Percentiles rank a stretch among this genome's conserved stretches.
Conservation (phyloP, 768 basidiomycete genomes). For the Grammothele lineata region DNA sequence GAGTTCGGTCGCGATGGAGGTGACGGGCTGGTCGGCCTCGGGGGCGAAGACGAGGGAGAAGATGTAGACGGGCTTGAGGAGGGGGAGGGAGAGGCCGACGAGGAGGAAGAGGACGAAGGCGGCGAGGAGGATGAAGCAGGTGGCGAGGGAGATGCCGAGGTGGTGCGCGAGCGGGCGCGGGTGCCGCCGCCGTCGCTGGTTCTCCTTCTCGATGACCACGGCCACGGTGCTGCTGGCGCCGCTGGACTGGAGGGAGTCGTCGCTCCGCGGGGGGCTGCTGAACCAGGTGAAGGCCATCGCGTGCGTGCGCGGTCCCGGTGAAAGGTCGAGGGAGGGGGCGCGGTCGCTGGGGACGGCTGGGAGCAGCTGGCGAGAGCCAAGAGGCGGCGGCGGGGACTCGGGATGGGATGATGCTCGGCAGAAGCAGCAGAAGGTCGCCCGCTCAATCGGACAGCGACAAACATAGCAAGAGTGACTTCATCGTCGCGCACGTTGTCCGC, state of each 20-base stretch:
- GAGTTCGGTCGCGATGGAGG: constrained; percentile 54
- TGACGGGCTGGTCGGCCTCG: constrained; percentile 31
- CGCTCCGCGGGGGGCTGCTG: too few relatives aligned
- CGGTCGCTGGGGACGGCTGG: too few relatives aligned
- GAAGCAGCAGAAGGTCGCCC: too few relatives aligned
- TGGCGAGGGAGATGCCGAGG: constrained; percentile 41
- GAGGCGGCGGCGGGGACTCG: too few relatives aligned
- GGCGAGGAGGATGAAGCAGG: constrained; percentile 46
- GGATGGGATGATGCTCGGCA: too few relatives aligned
- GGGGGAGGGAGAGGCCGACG: constrained; percentile 70
- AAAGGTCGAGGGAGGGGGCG: too few relatives aligned
- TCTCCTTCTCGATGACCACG: too few relatives aligned
- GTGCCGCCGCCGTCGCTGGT: constrained; percentile 4
- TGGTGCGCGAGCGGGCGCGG: constrained; percentile 31
- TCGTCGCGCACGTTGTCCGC: neutral
- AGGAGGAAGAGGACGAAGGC: constrained; percentile 75
- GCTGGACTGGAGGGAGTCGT: too few relatives aligned
- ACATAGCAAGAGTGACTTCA: neutral
- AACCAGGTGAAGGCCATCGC: too few relatives aligned
- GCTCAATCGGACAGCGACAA: neutral
- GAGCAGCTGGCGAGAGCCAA: too few relatives aligned
- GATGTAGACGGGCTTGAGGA: constrained; percentile 67
- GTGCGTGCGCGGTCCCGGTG: too few relatives aligned
- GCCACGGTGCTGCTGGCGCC: too few relatives aligned
- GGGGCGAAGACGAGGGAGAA: constrained; percentile 41